A percentile compares a stretch with the other conserved stretches of the same genome.
Conservation (phyloP, 352 stramenopile genomes). For the Pythium brachiatum region DNA sequence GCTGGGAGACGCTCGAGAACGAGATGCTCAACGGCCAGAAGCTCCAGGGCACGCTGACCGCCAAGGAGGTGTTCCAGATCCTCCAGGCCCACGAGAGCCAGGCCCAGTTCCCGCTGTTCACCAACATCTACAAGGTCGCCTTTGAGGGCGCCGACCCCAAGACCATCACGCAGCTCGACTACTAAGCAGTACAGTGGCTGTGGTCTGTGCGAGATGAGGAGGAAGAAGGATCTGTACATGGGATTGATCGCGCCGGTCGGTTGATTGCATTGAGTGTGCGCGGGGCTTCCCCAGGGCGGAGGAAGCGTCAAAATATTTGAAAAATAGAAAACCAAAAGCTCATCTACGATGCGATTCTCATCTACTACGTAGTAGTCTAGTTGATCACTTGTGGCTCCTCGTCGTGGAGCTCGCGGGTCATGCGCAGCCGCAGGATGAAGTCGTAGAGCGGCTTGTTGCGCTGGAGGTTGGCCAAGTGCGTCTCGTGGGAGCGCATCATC, state of each 20-base stretch:
- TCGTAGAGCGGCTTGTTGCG: constrained; percentile 43
- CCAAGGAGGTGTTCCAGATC: constrained; percentile 92
- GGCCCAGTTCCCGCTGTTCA: constrained; percentile 90
- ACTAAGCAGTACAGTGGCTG: constrained; percentile 5
- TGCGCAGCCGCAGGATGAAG: constrained; percentile 50
- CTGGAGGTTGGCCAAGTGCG: constrained; percentile 49
- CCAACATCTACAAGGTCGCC: constrained; percentile 92
- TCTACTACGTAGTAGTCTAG: too few relatives aligned
- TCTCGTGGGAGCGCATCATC: constrained; percentile 65
- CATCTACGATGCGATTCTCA: too few relatives aligned
- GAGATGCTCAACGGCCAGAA: constrained; percentile 97
- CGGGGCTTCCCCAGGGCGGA: not conserved
- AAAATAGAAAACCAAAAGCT: constrained; percentile 9
- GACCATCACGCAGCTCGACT: constrained; percentile 69
- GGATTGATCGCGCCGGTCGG: too few relatives aligned
- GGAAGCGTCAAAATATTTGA: constrained; percentile 10
- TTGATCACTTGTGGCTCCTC: constrained; percentile 34
- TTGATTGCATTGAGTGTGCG: not conserved
- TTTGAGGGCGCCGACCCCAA: constrained; percentile 85
- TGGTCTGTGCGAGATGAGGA: not conserved
- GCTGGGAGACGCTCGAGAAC: constrained; percentile 92
- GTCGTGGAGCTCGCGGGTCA: constrained; percentile 41
- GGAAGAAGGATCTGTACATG: too few relatives aligned
- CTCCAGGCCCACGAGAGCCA: constrained; percentile 83
- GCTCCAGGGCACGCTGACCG: constrained; percentile 94